Evolutionary conservation across 345 rosid genomes (phyloP).

Genomic region (Pseudoturritis turrita): DNA sequence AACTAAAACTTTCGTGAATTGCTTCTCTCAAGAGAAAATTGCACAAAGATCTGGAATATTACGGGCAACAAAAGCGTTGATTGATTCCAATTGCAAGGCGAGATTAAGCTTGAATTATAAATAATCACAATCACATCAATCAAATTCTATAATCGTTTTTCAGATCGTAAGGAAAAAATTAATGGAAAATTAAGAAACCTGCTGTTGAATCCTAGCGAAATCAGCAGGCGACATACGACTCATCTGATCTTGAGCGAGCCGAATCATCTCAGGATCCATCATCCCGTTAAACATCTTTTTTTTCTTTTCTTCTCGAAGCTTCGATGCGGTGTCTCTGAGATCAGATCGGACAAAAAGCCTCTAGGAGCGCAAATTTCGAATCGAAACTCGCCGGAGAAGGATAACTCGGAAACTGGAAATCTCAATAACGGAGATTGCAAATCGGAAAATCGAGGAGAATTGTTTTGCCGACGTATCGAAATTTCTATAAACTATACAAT

Average conservation of each 20-base stretch:
- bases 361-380: not conserved
- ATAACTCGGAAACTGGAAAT: not conserved
- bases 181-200: conserved; percentile 28
- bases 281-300: conserved; percentile 59
- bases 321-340: not conserved
- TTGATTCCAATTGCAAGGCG: not conserved
- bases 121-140: not conserved
- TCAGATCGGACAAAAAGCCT: conserved; percentile 2
- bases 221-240: conserved; percentile 92
- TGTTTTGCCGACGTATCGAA: conserved; percentile 1
- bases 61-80: not conserved
- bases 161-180: not conserved
- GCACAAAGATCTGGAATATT: not conserved
- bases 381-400: not conserved
- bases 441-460: conserved; percentile 19
- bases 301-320: not conserved
- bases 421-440: not conserved
- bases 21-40: not conserved
- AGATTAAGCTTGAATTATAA: not conserved
- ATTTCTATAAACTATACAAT: not conserved
- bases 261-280: conserved; percentile 96
- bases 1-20: not conserved
- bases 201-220: conserved; percentile 62
- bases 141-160: not conserved
- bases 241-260: conserved; percentile 92